Percentiles rank a stretch among this genome's conserved stretches.
Conservation (phyloP, 805 yeast species). For the Crinitomyces ghanaensis region DNA sequence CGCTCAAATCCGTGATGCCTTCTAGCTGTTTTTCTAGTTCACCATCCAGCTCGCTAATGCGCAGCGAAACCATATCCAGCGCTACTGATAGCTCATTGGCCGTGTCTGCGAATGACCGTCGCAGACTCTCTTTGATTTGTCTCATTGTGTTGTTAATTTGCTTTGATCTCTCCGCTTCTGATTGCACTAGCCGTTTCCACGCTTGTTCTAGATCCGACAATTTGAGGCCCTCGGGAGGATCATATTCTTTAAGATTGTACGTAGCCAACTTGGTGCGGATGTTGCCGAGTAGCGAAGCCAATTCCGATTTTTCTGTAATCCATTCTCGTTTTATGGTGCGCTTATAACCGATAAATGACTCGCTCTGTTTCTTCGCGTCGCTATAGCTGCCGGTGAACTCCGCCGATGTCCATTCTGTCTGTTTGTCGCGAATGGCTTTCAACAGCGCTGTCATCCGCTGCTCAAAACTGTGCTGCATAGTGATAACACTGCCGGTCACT, state of each 20-base stretch:
- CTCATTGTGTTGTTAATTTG: conserved; percentile 24
- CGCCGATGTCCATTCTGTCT: conserved; percentile 21
- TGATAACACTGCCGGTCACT: conserved; percentile 20
- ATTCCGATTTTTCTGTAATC: conserved; percentile 28
- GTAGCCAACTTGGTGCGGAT: conserved; percentile 29
- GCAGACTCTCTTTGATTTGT: conserved; percentile 24
- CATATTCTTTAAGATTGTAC: conserved; percentile 25
- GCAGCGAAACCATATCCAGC: conserved; percentile 20
- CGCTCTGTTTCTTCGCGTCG: conserved; percentile 20
- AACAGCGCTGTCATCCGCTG: conserved; percentile 22
- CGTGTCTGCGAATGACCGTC: conserved; percentile 24
- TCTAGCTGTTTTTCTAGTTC: conserved; percentile 30
- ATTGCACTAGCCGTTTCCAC: conserved; percentile 25
- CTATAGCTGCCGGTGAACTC: conserved; percentile 18
- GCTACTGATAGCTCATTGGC: conserved; percentile 24
- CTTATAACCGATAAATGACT: conserved; percentile 22
- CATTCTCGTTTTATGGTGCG: conserved; percentile 26
- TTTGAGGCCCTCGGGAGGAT: conserved; percentile 25
- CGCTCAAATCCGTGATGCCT: conserved; percentile 26
- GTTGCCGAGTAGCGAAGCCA: conserved; percentile 27
- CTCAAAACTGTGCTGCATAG: conserved; percentile 27
- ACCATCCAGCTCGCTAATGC: conserved; percentile 24
- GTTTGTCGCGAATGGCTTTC: conserved; percentile 15
- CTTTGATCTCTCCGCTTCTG: conserved; percentile 26
- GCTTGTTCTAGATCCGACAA: conserved; percentile 22